A percentile compares a stretch with the other conserved stretches of the same genome.
Conservation (phyloP, 257 asterid genomes). For the Cordia subcordata region DNA sequence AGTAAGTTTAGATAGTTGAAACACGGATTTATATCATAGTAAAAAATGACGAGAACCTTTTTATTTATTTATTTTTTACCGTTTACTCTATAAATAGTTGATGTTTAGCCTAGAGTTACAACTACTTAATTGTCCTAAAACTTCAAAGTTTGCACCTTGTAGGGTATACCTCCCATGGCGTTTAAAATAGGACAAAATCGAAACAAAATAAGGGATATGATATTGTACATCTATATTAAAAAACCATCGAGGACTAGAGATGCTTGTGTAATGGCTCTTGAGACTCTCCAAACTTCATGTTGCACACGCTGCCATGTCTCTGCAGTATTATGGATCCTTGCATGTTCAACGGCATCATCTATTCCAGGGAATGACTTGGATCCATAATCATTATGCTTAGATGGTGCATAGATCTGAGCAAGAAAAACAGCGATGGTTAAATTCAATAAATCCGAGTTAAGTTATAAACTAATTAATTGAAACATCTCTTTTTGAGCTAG, state of each 20-base stretch:
- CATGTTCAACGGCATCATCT: slow-evolving; percentile 57
- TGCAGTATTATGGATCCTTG: slow-evolving; percentile 33
- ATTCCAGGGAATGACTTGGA: slow-evolving; percentile 70
- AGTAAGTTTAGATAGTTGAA: too few relatives aligned
- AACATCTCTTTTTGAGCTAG: too few relatives aligned
- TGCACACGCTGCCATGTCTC: slow-evolving; percentile 61
- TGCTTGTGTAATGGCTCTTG: slow-evolving; percentile 79
- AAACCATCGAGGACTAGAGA: slow-evolving; percentile 58
- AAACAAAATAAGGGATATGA: background rate
- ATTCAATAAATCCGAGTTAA: background rate
- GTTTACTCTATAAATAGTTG: too few relatives aligned
- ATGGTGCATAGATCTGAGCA: slow-evolving; percentile 71
- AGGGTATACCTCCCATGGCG: background rate
- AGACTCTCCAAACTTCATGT: slow-evolving; percentile 82
- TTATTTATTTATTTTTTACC: too few relatives aligned
- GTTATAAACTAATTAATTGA: background rate
- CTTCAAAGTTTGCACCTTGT: background rate
- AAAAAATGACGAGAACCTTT: too few relatives aligned
- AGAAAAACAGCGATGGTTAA: slow-evolving; percentile 9
- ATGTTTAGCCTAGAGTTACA: background rate
- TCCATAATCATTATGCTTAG: slow-evolving; percentile 68
- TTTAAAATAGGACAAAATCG: too few relatives aligned
- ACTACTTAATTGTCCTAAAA: background rate
- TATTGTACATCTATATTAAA: slow-evolving; percentile 31
- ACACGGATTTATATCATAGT: too few relatives aligned